phyloP scores from a whole-genome alignment of 371 early-diverging fungal genomes.

The Circinella umbellata region DNA sequence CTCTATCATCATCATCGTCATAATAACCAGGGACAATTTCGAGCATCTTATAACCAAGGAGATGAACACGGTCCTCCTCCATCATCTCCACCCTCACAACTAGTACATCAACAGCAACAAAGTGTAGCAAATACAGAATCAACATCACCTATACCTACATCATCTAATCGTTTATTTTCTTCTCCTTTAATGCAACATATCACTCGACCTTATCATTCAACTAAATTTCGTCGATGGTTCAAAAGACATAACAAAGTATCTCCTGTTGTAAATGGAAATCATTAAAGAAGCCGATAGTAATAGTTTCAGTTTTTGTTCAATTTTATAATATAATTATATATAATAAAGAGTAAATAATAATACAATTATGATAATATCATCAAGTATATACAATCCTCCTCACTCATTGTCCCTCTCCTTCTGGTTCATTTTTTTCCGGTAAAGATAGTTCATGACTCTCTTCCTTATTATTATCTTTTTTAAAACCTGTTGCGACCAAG shows the following conservation, averaged over 20 bases:
- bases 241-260: conserved; percentile 22
- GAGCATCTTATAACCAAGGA: not conserved
- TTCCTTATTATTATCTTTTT: conserved; percentile 5
- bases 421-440: no score
- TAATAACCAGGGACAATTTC: conserved; percentile 6
- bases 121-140: not conserved
- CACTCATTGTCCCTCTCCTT: no score
- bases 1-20: not conserved
- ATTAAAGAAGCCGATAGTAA: no score
- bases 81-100: no score
- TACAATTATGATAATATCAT: no score
- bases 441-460: no score
- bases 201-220: not conserved
- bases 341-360: no score
- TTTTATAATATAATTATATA: no score
- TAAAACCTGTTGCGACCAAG: conserved; percentile 64
- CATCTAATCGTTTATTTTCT: not conserved
- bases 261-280: conserved; percentile 2
- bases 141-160: not conserved
- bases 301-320: no score
- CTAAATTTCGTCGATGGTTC: conserved; percentile 23
- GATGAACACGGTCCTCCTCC: not conserved
- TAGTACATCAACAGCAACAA: not conserved
- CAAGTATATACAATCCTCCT: no score
- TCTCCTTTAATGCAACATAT: conserved; percentile 1